Conservation (phyloP, 2,329 filamentous ascomycete species). For the Neophaeococcomyces mojaviensis region DNA sequence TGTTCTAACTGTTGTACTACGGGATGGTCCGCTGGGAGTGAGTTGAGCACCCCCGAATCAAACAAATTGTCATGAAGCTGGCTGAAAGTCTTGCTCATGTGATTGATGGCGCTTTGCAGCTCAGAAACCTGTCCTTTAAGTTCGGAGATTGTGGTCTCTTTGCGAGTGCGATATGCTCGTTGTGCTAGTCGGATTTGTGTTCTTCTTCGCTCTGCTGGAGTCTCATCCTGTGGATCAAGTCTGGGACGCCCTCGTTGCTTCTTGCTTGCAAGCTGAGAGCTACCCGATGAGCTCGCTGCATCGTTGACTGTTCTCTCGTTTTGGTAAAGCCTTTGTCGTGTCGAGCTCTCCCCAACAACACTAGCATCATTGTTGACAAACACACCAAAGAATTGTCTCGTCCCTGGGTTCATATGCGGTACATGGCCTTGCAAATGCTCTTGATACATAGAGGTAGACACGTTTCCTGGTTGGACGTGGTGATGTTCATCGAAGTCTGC, state of each 20-base stretch:
- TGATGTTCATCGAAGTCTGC: no score
- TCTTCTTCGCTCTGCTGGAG: conserved; percentile 69
- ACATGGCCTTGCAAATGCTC: no score
- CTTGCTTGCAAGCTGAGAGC: conserved; percentile 11
- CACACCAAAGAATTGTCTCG: no score
- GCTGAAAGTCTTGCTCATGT: conserved; percentile 66
- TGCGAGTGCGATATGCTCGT: conserved; percentile 74
- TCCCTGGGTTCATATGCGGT: no score
- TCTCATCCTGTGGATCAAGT: conserved; percentile 69
- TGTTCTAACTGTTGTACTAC: conserved; percentile 51
- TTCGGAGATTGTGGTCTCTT: conserved; percentile 70
- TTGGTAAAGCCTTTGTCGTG: no score
- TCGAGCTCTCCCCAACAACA: no score
- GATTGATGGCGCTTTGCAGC: conserved; percentile 61
- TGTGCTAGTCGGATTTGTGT: conserved; percentile 85
- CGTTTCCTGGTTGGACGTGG: no score
- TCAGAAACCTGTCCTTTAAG: conserved; percentile 63
- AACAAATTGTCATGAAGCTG: conserved; percentile 55
- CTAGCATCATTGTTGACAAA: no score
- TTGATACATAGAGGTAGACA: no score
- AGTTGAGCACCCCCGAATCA: conserved; percentile 24
- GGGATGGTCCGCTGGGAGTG: conserved; percentile 48
- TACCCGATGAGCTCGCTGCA: no score
- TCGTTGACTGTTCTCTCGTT: no score
- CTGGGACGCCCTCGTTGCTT: conserved; percentile 61